Base-by-base conservation (phyloP, 176 grass and related monocot genomes). In the Triticum aestivum region DNA sequence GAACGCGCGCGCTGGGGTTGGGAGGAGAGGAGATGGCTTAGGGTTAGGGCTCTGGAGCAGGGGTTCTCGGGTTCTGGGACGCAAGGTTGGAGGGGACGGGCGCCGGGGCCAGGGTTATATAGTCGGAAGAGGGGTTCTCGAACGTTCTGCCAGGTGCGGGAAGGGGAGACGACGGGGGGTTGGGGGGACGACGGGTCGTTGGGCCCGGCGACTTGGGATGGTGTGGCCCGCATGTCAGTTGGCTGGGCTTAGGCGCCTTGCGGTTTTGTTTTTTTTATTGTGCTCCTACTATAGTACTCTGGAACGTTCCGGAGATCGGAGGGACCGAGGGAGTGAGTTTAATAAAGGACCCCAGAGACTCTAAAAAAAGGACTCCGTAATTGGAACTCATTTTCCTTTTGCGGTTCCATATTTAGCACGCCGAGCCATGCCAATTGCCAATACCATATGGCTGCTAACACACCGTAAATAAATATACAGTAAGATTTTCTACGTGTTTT, bases 91-190 rank as follows among this genome's bases (percentile, higher is more conserved):
- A 45, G 26, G 21, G 12, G 4, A 2, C 5, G 21, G 9, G 23
- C n/a, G 52, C 10, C 21, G 1, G 21, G 62, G 44, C 5, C 5
- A 58, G 13, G 83, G 3, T 62, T 94, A 79, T 90, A 86, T 88
- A 73, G 64, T 6, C 10, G 38, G 68, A 1, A n/a, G 71, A 35
- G 59, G 32, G 90, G 73, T 86, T 97, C 95, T 76, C 18, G 95
- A 97, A 91, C 62, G 84, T 94, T 97, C 95, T 87, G 84, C 88
- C 9, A 17, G 86, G 24, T 23, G 58, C 89, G 11, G 1, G 86
- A 88, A 69, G 84, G 8, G 65, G 5, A 8, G 41, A 11, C 27
- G 30, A 20, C 39, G 58, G 30, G 29, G 17, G 29, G n/a, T 7
- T 54, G 7, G 38, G 72, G 65, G 51, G 81, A 24, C 49, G 75